These are phyloP conservation scores for Backusella tuberculispora DNA, from an alignment of 192 early-diverging fungal genomes.

Conservation along the genomic window DNA sequence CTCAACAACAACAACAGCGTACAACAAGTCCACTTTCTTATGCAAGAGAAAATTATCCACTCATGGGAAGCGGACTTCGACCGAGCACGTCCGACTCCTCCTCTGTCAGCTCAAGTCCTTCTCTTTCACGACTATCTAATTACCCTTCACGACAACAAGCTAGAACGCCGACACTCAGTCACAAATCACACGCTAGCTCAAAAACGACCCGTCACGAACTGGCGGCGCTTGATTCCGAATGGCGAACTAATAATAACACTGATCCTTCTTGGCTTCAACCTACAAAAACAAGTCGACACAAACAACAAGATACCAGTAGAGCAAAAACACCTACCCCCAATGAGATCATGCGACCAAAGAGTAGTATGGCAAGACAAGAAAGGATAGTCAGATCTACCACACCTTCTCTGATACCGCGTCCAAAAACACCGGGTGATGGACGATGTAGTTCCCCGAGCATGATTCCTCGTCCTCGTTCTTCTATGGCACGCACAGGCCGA, in stretches of 20 bases:
- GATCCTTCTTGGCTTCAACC: slow-evolving; percentile 39
- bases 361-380: slow-evolving; percentile 20
- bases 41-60: not conserved
- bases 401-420: not conserved
- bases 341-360: slow-evolving; percentile 22
- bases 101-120: slow-evolving; percentile 10
- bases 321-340: slow-evolving; percentile 31
- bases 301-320: slow-evolving; percentile 20
- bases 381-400: not conserved
- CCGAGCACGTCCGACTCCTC: slow-evolving; percentile 32
- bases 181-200: slow-evolving; percentile 19
- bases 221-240: slow-evolving; percentile 17
- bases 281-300: slow-evolving; percentile 37
- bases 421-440: slow-evolving; percentile 26
- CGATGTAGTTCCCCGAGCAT: slow-evolving; percentile 16
- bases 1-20: slow-evolving; percentile 16
- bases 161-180: not conserved
- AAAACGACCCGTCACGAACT: slow-evolving; percentile 19
- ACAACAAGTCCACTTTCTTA: slow-evolving; percentile 26
- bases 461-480: slow-evolving; percentile 27
- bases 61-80: slow-evolving; percentile 6
- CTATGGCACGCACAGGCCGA: slow-evolving; percentile 8
- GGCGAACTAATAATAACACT: slow-evolving; percentile 6
- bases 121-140: not conserved
- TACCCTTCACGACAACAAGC: not conserved